Conservation (phyloP, 2,329 filamentous ascomycete genomes). For the Cladosporium halotolerans region DNA sequence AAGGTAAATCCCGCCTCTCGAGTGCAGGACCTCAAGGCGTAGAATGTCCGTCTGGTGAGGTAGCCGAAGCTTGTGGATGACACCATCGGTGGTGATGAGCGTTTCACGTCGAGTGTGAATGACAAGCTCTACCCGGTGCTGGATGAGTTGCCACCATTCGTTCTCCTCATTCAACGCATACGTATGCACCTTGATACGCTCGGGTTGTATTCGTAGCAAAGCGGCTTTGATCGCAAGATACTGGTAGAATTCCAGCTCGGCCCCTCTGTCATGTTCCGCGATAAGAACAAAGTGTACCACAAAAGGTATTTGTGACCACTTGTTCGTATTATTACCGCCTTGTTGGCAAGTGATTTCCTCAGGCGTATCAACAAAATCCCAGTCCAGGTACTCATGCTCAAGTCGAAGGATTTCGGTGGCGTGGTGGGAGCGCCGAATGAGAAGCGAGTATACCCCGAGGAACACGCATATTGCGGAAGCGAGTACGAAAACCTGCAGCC, state of each 20-base stretch:
- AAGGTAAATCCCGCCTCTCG: slow-evolving; percentile 16
- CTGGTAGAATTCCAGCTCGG: slow-evolving; percentile 13
- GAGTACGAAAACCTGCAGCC: not conserved
- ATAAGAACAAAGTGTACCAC: slow-evolving; percentile 14
- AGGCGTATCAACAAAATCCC: not conserved
- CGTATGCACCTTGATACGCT: slow-evolving; percentile 12
- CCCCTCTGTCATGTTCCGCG: slow-evolving; percentile 5
- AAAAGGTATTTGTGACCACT: slow-evolving; percentile 5
- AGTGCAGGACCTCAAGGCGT: slow-evolving; percentile 11
- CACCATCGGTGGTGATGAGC: not conserved
- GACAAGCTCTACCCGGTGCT: slow-evolving; percentile 4
- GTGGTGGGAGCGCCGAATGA: not conserved
- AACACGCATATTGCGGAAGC: not conserved
- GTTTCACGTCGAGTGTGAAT: slow-evolving; percentile 1
- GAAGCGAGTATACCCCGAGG: not conserved
- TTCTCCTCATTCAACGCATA: not conserved
- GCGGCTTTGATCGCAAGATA: slow-evolving; percentile 16
- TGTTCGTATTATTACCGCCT: not conserved
- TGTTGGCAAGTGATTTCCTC: not conserved
- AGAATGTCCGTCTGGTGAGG: slow-evolving; percentile 15
- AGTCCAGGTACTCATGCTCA: not conserved
- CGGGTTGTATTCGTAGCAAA: slow-evolving; percentile 12
- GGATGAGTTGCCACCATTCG: slow-evolving; percentile 9
- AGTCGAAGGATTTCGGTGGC: not conserved
- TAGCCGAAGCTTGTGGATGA: slow-evolving; percentile 2